phyloP scores from a whole-genome alignment of 2,329 filamentous ascomycete genomes.

The Fonsecaea erecta region DNA sequence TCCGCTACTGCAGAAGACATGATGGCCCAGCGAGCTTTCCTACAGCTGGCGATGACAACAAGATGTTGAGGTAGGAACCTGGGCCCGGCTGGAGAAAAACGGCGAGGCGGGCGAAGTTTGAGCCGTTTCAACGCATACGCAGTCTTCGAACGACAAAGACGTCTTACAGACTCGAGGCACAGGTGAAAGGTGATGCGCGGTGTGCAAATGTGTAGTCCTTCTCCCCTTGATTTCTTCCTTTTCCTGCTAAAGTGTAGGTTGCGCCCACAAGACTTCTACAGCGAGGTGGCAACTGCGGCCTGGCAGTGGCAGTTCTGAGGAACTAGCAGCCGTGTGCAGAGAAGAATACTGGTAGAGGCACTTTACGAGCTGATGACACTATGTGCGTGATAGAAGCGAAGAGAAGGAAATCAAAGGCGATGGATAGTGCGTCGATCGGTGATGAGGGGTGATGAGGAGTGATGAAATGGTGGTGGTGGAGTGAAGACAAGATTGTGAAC shows the following conservation, averaged over 20 bases:
- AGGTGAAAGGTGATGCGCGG: conserved; percentile 14
- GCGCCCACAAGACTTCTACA: conserved; percentile 30
- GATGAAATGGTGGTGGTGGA: conserved; percentile 13
- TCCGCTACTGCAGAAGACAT: conserved; percentile 89
- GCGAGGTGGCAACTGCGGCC: conserved; percentile 28
- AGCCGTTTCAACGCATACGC: conserved; percentile 8
- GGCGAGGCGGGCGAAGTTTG: conserved; percentile 3
- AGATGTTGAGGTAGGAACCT: conserved; percentile 11
- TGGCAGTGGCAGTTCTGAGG: conserved; percentile 19
- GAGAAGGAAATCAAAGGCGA: conserved; percentile 3
- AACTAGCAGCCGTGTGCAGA: conserved; percentile 25
- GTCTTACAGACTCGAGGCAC: conserved; percentile 24
- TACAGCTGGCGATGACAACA: conserved; percentile 29
- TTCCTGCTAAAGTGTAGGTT: conserved; percentile 19
- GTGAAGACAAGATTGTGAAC: conserved; percentile 18
- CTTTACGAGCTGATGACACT: conserved; percentile 29
- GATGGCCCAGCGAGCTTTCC: conserved; percentile 39
- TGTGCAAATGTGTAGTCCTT: conserved; percentile 12
- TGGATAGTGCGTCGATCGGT: conserved; percentile 13
- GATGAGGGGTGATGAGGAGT: conserved; percentile 12
- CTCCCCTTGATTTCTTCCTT: conserved; percentile 8
- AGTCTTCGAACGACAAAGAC: conserved; percentile 7
- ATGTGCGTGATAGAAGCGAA: conserved; percentile 23
- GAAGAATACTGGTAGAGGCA: conserved; percentile 18
- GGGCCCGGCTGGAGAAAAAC: conserved; percentile 13